Conservation (phyloP, 2,329 filamentous ascomycete genomes). For the Arthrobotrys iridis region DNA sequence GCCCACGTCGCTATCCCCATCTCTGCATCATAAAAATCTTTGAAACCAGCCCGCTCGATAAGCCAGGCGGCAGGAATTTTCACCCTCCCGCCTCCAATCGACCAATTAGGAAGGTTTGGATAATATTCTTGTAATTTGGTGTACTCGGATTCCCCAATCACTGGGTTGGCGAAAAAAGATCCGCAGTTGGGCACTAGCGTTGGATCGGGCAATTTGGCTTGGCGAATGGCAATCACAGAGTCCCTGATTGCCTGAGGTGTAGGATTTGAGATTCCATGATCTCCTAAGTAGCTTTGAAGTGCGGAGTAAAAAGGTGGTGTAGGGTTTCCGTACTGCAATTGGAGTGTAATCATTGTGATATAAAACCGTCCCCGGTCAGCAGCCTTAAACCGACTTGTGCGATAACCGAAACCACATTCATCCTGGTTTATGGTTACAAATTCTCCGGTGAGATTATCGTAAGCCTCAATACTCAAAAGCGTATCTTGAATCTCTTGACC, state of each 20-base stretch:
- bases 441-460: background rate
- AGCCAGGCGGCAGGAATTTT: slow-evolving; percentile 32
- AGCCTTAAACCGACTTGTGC: slow-evolving; percentile 28
- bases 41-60: slow-evolving; percentile 18
- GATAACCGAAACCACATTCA: slow-evolving; percentile 24
- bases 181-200: slow-evolving; percentile 23
- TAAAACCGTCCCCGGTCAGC: slow-evolving; percentile 16
- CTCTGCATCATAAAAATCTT: slow-evolving; percentile 17
- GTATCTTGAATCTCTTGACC: slow-evolving; percentile 29
- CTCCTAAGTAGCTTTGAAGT: slow-evolving; percentile 4
- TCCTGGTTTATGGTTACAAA: background rate
- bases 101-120: slow-evolving; percentile 12
- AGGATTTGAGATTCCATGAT: background rate
- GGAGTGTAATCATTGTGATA: slow-evolving; percentile 15
- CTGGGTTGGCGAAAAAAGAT: slow-evolving; percentile 36
- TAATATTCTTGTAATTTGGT: background rate
- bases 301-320: slow-evolving; percentile 8
- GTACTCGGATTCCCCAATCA: slow-evolving; percentile 1
- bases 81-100: background rate
- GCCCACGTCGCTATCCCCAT: slow-evolving; percentile 25
- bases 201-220: slow-evolving; percentile 28
- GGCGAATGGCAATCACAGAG: slow-evolving; percentile 26
- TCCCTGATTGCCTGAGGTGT: slow-evolving; percentile 5
- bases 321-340: background rate
- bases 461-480: slow-evolving; percentile 12